Base-by-base conservation (phyloP, 202 grass and related monocot genomes). In the Elaeis oleifera region DNA sequence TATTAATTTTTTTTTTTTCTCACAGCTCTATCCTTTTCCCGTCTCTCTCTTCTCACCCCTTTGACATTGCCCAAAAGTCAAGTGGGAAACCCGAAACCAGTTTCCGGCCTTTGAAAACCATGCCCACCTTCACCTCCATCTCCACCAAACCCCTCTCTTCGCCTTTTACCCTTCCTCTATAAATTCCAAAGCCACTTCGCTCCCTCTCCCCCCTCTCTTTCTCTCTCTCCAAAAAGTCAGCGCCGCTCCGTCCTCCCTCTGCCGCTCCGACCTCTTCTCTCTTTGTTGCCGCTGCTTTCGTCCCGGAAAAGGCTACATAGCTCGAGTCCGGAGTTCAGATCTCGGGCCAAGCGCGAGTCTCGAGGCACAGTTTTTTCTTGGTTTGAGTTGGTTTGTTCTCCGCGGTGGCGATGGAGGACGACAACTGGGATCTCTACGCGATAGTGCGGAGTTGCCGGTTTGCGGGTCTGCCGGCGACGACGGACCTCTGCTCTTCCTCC, bases 351-450 rank as follows among this genome's bases (percentile, higher is more conserved):
- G 36, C 36, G 36, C 2, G 9, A 44, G 32, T 36, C 9, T 36
- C 0, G 36, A 44, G 36, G 36, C 36, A 44, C 2, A 44, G 36
- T 11, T 44, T 44, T 44, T 44, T 11, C 11, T 14, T 13, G 36
- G 26, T 27, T 24, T 24, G 4, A 1, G 13, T 44, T 44, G 8
- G 1, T 44, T 44, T 44, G 8, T 9, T 44, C 36, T 44, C 9
- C 9, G 36, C 8, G 26, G 1, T 5, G 52, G 52, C 28, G 53
- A 80, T 80, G 78, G 62, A 62, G 48, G 58, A 74, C 36, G 73
- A 80, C n/a, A 61, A 70, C 60, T 80, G 78, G 78, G 78, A 80
- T 70, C 70, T 80, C 14, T 53, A 74, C 60, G 78, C 78, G 54
- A 64, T 80, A 22, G 78, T 80, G 31, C 61, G 78, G 57, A 74